These are phyloP conservation scores for Chlorella sorokiniana DNA, from an alignment of 139 green algal genomes.

Conservation along the genomic window DNA sequence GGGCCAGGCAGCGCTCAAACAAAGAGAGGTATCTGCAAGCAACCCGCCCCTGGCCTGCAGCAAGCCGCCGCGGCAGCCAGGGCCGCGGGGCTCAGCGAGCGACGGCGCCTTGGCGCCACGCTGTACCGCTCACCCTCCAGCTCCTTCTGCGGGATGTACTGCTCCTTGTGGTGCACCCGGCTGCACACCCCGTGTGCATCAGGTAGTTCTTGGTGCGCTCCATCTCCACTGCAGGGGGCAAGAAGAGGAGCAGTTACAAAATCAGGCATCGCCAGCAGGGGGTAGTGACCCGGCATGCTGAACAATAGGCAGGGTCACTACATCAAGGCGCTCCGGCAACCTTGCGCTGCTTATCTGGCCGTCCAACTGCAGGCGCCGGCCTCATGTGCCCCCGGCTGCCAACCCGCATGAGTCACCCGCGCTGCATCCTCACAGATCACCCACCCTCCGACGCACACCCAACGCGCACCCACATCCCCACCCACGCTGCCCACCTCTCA, in stretches of 20 bases:
- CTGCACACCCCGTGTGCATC: slow-evolving; percentile 40
- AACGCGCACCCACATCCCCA: too few relatives aligned
- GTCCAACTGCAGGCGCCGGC: too few relatives aligned
- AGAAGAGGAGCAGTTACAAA: background rate
- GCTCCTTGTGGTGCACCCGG: slow-evolving; percentile 70
- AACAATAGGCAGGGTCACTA: too few relatives aligned
- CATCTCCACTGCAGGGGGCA: slow-evolving; percentile 23
- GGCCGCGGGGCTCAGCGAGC: too few relatives aligned
- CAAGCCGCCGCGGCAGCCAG: background rate
- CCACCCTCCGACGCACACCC: too few relatives aligned
- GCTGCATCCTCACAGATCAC: too few relatives aligned
- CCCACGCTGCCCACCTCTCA: too few relatives aligned
- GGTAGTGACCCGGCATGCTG: background rate
- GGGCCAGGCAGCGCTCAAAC: too few relatives aligned
- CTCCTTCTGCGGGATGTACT: slow-evolving; percentile 56
- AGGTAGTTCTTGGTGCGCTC: slow-evolving; percentile 39
- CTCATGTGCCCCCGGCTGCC: too few relatives aligned
- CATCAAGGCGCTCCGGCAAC: too few relatives aligned
- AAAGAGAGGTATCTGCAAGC: background rate
- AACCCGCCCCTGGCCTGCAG: background rate
- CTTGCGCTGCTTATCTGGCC: too few relatives aligned
- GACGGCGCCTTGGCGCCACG: background rate
- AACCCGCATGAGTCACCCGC: too few relatives aligned
- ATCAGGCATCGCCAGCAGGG: background rate
- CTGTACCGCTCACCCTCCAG: slow-evolving; percentile 37